Base-by-base conservation (phyloP, 345 rosid species). In the Zanthoxylum bungeanum region DNA sequence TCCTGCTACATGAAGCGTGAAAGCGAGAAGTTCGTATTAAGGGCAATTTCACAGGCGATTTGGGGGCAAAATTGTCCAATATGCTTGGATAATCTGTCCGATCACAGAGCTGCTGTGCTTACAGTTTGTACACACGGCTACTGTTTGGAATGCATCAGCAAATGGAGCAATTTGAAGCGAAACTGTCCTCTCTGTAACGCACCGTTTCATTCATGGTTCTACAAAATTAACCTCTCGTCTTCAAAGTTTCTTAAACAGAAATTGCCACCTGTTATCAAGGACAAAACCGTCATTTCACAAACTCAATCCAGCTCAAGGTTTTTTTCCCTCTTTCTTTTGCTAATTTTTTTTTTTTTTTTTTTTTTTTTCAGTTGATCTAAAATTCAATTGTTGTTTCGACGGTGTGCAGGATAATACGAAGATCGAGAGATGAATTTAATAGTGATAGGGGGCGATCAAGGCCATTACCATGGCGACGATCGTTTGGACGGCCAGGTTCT, bases 141-240 rank as follows among this genome's bases (percentile, higher is more conserved):
- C 81, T 90, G 93, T 67, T 64, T 73, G 53, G 74, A 22, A 2
- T 90, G 96, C 77, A 88, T 90, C 60, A 67, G 77, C 2, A 74
- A 73, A 42, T 90, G 93, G 93, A 90, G 96, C 83, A 68, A 80
- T 30, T 37, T 89, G 75, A 87, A 85, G 83, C 83, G 91, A 62
- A 82, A 46, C 28, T 87, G 94, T 58, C 96, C 96, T 65, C 91
- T 93, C 76, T 87, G 98, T 79, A 90, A 85, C 78, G 68, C 77
- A n/a, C 49, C 59, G 42, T 87, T 88, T 73, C 74, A 81, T 77
- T 90, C 91, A 0, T 88, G 88, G 90, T 81, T 84, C 73, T 79
- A 69, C 72, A 70, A 68, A 1, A n/a, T n/a, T n/a, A n/a, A n/a
- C n/a, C n/a, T n/a, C n/a, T n/a, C n/a, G n/a, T n/a, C n/a, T n/a